phyloP scores from a whole-genome alignment of 1,139 yeast species.

The Nakaseomyces nivariensis region DNA sequence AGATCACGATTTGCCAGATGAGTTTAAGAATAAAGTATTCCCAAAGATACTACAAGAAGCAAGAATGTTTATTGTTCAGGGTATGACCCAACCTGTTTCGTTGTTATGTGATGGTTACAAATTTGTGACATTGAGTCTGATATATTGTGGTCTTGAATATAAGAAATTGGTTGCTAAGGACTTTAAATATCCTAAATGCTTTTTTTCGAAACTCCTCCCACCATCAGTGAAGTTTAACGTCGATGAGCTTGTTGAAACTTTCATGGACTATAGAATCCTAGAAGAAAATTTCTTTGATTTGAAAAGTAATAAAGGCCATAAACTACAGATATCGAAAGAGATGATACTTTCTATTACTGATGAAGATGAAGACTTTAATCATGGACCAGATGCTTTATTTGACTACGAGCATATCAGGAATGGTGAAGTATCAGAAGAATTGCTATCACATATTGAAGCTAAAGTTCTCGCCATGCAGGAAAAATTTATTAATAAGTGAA shows the following conservation, averaged over 20 bases:
- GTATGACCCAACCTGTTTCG: conserved; percentile 30
- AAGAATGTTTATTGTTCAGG: conserved; percentile 28
- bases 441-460: conserved; percentile 22
- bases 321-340: conserved; percentile 19
- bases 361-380: conserved; percentile 13
- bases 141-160: conserved; percentile 27
- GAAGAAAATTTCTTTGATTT: conserved; percentile 29
- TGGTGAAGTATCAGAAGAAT: conserved; percentile 25
- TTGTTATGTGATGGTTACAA: conserved; percentile 28
- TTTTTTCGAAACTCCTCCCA: conserved; percentile 25
- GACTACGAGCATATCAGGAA: conserved; percentile 22
- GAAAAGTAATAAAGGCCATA: conserved; percentile 29
- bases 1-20: conserved; percentile 23
- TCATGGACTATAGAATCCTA: conserved; percentile 24
- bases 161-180: conserved; percentile 17
- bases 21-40: conserved; percentile 18
- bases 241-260: conserved; percentile 15
- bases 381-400: conserved; percentile 7
- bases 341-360: conserved; percentile 20
- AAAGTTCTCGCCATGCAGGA: conserved; percentile 18
- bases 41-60: conserved; percentile 28
- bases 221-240: conserved; percentile 14
- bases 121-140: conserved; percentile 22
- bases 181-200: conserved; percentile 26
- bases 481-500: neutral